Percentiles rank a stretch among this genome's conserved stretches.
Evolutionary conservation across 164 flowering plant genomes (phyloP).

Genomic region (Hamamelis virginiana): DNA sequence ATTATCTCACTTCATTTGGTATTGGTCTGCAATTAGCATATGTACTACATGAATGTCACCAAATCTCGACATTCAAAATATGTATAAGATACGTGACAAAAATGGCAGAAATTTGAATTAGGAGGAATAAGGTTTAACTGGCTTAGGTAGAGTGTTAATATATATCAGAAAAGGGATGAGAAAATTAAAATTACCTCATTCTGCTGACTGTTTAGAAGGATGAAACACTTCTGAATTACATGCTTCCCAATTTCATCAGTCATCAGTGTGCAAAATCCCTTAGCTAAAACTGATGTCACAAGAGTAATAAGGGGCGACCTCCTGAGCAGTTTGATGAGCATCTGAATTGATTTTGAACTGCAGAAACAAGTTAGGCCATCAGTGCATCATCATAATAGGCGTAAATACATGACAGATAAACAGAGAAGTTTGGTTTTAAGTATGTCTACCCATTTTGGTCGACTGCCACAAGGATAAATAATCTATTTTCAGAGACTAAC

Average conservation of each 20-base stretch:
- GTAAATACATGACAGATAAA: background rate
- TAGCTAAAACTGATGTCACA: background rate
- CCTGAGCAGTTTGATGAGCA: conserved; percentile 3
- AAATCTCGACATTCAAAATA: no score
- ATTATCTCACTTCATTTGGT: no score
- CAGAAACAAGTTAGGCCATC: background rate
- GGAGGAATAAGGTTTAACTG: no score
- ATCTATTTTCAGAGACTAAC: background rate
- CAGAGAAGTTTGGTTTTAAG: no score
- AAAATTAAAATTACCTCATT: background rate
- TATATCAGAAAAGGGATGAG: no score
- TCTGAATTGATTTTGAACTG: background rate
- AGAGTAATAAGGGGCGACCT: background rate
- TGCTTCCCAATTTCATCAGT: background rate
- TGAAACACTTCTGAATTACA: background rate
- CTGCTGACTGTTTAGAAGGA: background rate
- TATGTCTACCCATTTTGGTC: background rate
- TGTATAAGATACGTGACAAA: no score
- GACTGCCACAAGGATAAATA: background rate
- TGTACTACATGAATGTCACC: no score
- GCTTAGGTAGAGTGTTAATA: no score
- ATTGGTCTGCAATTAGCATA: no score
- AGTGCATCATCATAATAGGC: no score
- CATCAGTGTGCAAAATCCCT: background rate
- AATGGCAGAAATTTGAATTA: no score